Conservation (phyloP, 2,329 filamentous ascomycete species). For the Trichoderma cornu-damae region DNA sequence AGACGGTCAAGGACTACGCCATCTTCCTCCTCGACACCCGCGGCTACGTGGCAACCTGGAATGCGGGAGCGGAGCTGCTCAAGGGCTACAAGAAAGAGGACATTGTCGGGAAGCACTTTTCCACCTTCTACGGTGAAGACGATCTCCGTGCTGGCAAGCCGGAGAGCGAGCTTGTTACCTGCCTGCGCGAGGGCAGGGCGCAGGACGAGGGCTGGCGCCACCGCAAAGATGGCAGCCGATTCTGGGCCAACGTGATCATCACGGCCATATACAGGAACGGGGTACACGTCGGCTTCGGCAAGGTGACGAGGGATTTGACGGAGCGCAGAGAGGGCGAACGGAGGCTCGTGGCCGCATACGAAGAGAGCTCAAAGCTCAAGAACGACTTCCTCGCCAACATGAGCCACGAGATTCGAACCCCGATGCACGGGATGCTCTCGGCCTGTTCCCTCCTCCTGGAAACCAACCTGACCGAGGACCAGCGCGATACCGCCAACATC, state of each 20-base stretch:
- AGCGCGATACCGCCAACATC: slow-evolving; percentile 52
- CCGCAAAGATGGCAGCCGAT: slow-evolving; percentile 51
- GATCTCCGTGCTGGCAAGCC: slow-evolving; percentile 48
- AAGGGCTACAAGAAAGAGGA: slow-evolving; percentile 52
- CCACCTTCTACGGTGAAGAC: slow-evolving; percentile 50
- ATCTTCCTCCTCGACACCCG: slow-evolving; percentile 56
- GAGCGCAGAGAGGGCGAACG: slow-evolving; percentile 51
- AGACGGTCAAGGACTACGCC: slow-evolving; percentile 57
- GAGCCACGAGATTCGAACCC: slow-evolving; percentile 60
- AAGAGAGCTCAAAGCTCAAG: slow-evolving; percentile 59
- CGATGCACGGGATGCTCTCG: slow-evolving; percentile 59
- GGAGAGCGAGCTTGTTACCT: slow-evolving; percentile 45
- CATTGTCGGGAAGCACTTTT: slow-evolving; percentile 55
- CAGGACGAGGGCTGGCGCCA: slow-evolving; percentile 58
- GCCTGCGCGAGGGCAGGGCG: slow-evolving; percentile 49
- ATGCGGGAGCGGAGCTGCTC: slow-evolving; percentile 49
- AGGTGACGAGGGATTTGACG: slow-evolving; percentile 54
- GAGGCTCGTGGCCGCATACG: slow-evolving; percentile 52
- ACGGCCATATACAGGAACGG: slow-evolving; percentile 50
- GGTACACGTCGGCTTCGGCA: slow-evolving; percentile 52
- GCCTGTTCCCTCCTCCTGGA: slow-evolving; percentile 54
- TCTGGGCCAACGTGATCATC: slow-evolving; percentile 58
- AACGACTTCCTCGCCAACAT: slow-evolving; percentile 59
- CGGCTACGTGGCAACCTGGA: slow-evolving; percentile 55
- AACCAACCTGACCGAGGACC: slow-evolving; percentile 47